A percentile compares a stretch with the other conserved stretches of the same genome.
Evolutionary conservation across 768 basidiomycete genomes (phyloP).

Genomic region (Kwoniella europaea): DNA sequence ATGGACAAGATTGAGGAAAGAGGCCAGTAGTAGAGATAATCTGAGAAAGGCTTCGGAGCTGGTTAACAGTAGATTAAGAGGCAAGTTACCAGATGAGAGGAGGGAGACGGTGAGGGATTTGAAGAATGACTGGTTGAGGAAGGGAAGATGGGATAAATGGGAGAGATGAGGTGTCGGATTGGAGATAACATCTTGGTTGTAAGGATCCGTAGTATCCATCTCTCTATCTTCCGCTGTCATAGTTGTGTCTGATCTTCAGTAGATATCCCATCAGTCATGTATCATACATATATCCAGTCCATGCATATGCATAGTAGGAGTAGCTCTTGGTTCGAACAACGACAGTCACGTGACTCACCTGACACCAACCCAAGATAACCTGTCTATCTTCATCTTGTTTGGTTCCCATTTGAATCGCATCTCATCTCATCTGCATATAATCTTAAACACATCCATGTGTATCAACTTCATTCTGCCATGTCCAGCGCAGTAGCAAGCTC

Average conservation of each 20-base stretch:
- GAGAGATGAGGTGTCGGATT: constrained; percentile 26
- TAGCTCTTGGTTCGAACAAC: too few species aligned
- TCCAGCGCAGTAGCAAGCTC: neutral
- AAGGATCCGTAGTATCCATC: too few species aligned
- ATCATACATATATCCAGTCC: too few species aligned
- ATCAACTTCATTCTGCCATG: neutral
- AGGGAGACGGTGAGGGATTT: constrained; percentile 16
- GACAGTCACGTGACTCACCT: too few species aligned
- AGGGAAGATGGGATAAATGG: constrained; percentile 46
- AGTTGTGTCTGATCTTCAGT: too few species aligned
- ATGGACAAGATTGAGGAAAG: constrained; percentile 29
- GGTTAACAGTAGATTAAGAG: constrained; percentile 19
- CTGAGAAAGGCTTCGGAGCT: constrained; percentile 17
- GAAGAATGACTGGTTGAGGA: constrained; percentile 37
- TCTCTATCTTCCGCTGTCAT: too few species aligned
- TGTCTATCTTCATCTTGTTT: neutral
- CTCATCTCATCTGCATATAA: neutral
- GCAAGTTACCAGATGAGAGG: constrained; percentile 13
- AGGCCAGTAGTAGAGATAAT: constrained; percentile 28
- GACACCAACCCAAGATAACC: too few species aligned
- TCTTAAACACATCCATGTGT: neutral
- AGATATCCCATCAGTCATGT: too few species aligned
- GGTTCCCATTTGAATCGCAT: neutral
- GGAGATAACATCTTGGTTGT: too few species aligned
- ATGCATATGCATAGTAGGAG: too few species aligned